Evolutionary conservation across 2,329 filamentous ascomycete genomes (phyloP).

Genomic region (Huntiella omanensis): DNA sequence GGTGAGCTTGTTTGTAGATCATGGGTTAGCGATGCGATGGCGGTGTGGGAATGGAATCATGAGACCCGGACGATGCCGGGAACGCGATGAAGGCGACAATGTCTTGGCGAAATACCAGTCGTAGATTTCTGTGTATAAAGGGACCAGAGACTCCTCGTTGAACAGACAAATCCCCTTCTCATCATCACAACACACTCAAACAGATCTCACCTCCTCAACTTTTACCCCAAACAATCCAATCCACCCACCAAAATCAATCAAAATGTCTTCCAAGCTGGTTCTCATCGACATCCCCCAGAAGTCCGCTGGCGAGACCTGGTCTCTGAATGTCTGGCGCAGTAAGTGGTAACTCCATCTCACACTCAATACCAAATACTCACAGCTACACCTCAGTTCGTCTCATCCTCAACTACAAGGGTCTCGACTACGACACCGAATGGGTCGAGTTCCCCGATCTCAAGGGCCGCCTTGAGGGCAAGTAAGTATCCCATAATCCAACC

Average conservation of each 20-base stretch:
- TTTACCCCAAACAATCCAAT: too few relatives aligned
- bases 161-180: too few relatives aligned
- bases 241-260: background rate
- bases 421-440: conserved; percentile 52
- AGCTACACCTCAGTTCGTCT: conserved; percentile 32
- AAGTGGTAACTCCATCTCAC: conserved; percentile 10
- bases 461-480: conserved; percentile 35
- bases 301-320: conserved; percentile 33
- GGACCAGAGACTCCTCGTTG: too few relatives aligned
- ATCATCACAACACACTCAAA: too few relatives aligned
- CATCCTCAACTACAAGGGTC: conserved; percentile 45
- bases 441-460: conserved; percentile 48
- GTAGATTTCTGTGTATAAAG: too few relatives aligned
- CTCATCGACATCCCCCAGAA: conserved; percentile 46
- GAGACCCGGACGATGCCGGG: too few relatives aligned
- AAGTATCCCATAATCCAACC: conserved; percentile 14
- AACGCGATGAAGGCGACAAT: too few relatives aligned
- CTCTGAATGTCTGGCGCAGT: conserved; percentile 56
- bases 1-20: too few relatives aligned
- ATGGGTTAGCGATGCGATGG: too few relatives aligned
- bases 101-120: too few relatives aligned
- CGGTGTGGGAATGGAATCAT: too few relatives aligned
- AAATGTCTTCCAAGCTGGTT: conserved; percentile 21
- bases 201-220: too few relatives aligned
- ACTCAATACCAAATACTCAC: background rate